phyloP scores from a whole-genome alignment of 2,329 filamentous ascomycete genomes.

The Calonectria pteridis region DNA sequence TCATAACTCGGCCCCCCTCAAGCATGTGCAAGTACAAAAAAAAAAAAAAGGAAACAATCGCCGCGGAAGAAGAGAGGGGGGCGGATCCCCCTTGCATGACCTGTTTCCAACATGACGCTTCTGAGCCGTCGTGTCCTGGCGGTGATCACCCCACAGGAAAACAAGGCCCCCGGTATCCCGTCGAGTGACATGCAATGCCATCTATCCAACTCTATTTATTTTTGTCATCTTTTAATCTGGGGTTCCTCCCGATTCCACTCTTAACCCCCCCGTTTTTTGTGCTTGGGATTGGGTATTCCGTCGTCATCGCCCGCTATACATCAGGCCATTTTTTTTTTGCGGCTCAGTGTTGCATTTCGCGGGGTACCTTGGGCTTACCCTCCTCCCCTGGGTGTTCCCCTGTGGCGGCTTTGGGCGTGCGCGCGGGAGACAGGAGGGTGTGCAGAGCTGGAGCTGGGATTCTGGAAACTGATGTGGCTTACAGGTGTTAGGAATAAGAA shows the following conservation, averaged over 20 bases:
- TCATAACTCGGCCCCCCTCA: neutral
- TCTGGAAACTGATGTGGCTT: neutral
- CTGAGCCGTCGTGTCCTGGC: neutral
- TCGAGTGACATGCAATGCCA: neutral
- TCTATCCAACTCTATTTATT: neutral
- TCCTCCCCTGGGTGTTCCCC: neutral
- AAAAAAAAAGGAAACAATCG: neutral
- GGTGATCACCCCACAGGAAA: slow-evolving; percentile 9
- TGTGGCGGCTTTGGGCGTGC: neutral
- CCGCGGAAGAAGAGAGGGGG: neutral
- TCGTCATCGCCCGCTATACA: slow-evolving; percentile 12
- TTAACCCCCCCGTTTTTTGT: no score
- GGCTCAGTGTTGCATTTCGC: slow-evolving; percentile 44
- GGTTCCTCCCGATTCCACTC: neutral
- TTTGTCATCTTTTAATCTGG: neutral
- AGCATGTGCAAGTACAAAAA: neutral
- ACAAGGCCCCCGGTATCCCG: neutral
- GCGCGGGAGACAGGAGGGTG: neutral
- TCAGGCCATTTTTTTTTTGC: slow-evolving; percentile 44
- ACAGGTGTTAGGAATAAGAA: neutral
- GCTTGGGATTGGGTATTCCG: slow-evolving; percentile 5
- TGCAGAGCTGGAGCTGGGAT: neutral
- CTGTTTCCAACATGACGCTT: neutral
- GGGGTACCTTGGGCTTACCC: slow-evolving; percentile 33
- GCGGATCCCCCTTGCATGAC: slow-evolving; percentile 6